Conservation (phyloP, 2,329 filamentous ascomycete species). For the Botrytis pseudocinerea region DNA sequence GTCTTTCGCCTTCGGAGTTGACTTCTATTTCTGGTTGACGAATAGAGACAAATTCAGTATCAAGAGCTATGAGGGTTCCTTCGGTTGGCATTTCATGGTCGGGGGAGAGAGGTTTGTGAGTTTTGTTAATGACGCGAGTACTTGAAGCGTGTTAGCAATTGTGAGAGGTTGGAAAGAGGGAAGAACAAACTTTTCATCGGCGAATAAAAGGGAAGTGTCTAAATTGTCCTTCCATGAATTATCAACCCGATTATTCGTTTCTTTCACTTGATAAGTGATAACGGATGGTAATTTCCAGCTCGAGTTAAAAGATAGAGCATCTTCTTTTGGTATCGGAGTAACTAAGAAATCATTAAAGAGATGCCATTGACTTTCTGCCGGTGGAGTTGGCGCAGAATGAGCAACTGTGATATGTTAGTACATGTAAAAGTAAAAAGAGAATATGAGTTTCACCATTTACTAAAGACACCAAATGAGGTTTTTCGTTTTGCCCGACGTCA, state of each 20-base stretch:
- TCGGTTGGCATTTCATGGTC: slow-evolving; percentile 66
- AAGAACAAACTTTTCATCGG: slow-evolving; percentile 55
- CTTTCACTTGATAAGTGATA: slow-evolving; percentile 80
- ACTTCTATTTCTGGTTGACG: slow-evolving; percentile 94
- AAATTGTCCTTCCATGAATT: slow-evolving; percentile 81
- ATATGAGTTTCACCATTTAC: slow-evolving; percentile 67
- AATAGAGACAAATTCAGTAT: slow-evolving; percentile 94
- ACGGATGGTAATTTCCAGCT: slow-evolving; percentile 93
- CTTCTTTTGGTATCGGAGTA: slow-evolving; percentile 72
- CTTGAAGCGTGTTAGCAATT: slow-evolving; percentile 9
- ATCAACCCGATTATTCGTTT: slow-evolving; percentile 78
- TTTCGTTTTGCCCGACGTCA: slow-evolving; percentile 79
- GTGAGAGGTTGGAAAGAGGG: neutral
- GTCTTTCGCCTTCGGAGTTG: slow-evolving; percentile 88
- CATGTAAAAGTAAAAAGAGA: neutral
- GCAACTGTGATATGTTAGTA: slow-evolving; percentile 51
- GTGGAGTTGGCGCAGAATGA: slow-evolving; percentile 61
- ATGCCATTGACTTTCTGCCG: slow-evolving; percentile 77
- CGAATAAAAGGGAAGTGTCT: slow-evolving; percentile 81
- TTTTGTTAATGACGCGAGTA: slow-evolving; percentile 45
- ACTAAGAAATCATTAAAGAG: slow-evolving; percentile 98
- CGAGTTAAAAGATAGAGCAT: slow-evolving; percentile 86
- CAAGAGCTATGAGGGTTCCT: slow-evolving; percentile 79
- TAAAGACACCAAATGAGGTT: slow-evolving; percentile 86
- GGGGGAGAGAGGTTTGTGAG: slow-evolving; percentile 59